Conservation (phyloP, 495 filamentous ascomycete genomes). For the Lasiosphaeria miniovina region DNA sequence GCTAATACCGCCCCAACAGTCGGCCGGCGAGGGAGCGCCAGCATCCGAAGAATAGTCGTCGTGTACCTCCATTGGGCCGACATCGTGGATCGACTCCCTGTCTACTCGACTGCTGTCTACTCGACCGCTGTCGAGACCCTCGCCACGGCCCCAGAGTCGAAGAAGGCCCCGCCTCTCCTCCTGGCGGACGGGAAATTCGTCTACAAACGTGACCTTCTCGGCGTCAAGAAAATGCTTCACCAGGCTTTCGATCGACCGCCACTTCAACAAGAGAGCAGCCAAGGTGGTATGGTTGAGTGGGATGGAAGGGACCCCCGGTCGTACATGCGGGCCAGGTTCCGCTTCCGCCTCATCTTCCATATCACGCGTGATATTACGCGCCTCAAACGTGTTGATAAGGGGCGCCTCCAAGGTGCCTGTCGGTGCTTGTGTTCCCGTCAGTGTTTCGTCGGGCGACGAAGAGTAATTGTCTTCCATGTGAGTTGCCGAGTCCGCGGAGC, state of each 20-base stretch:
- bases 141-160: constrained; percentile 74
- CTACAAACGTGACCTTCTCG: constrained; percentile 59
- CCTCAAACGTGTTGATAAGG: constrained; percentile 20
- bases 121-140: constrained; percentile 55
- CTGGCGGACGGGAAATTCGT: constrained; percentile 60
- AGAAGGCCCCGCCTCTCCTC: constrained; percentile 76
- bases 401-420: constrained; percentile 30
- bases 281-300: constrained; percentile 77
- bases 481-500: constrained; percentile 21
- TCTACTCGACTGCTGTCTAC: constrained; percentile 25
- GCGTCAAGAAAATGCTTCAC: constrained; percentile 43
- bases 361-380: constrained; percentile 29
- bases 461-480: constrained; percentile 19
- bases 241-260: constrained; percentile 61
- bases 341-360: constrained; percentile 45
- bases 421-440: constrained; percentile 6
- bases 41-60: constrained; percentile 45
- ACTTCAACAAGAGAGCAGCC: constrained; percentile 72
- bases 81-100: constrained; percentile 29
- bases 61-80: constrained; percentile 28
- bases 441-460: constrained; percentile 23
- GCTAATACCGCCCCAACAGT: constrained; percentile 49
- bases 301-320: constrained; percentile 59
- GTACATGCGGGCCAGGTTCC: constrained; percentile 43
- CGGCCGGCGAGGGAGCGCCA: constrained; percentile 46